phyloP scores from a whole-genome alignment of 169 alveolate genomes.

The Plasmodium ovale region DNA sequence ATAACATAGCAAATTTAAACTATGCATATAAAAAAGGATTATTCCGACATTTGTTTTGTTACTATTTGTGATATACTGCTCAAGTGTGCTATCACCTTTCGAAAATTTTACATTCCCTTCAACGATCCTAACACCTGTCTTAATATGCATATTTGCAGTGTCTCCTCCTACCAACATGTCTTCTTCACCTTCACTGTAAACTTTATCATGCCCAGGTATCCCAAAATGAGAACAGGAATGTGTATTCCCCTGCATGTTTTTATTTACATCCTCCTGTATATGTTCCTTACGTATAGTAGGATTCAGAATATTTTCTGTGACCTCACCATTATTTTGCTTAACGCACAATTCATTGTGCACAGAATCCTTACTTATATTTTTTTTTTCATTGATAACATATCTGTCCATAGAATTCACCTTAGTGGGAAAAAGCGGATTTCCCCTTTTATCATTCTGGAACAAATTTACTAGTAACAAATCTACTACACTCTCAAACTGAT shows the following conservation, averaged over 20 bases:
- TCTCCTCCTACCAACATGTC: too few relatives aligned
- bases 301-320: neutral
- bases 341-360: neutral
- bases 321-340: neutral
- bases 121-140: too few relatives aligned
- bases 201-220: too few relatives aligned
- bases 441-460: neutral
- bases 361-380: neutral
- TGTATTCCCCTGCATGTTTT: too few relatives aligned
- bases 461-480: constrained; percentile 13
- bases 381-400: neutral
- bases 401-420: neutral
- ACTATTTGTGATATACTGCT: neutral
- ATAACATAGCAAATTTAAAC: constrained; percentile 29
- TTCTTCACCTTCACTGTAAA: too few relatives aligned
- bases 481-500: constrained; percentile 22
- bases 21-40: constrained; percentile 11
- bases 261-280: too few relatives aligned
- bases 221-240: too few relatives aligned
- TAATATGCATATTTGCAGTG: too few relatives aligned
- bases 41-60: neutral
- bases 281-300: too few relatives aligned
- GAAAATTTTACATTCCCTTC: neutral
- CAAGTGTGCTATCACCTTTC: neutral
- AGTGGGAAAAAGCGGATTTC: neutral